Evolutionary conservation across 2,329 filamentous ascomycete genomes (phyloP), one percentile per base, ranked within the genome.

Genomic region (Claviceps humidiphila): DNA sequence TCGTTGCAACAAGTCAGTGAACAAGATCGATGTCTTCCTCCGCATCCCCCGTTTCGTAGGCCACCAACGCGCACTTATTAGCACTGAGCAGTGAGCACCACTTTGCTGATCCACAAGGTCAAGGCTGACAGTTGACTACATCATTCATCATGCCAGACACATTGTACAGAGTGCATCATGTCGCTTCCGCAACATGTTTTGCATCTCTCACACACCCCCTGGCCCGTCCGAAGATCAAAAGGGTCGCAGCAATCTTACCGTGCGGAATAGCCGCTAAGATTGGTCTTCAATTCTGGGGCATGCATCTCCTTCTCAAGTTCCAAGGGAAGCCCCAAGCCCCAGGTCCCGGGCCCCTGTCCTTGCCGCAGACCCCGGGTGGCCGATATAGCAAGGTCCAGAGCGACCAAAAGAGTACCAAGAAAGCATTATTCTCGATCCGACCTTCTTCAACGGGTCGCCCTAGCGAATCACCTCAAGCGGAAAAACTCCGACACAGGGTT

Each of bases 261-360:
- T 49, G 46, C 51, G 47, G 47, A 46, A 52, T 48, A 52, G 46
- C 51, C 51, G 47, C 51, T 47, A 42, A 17, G 26, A 50, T 39
- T 44, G 30, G 42, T 45, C 2, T 46, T 50, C 51, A 46, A 50
- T 46, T 44, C 34, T 38, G 51, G 47, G 41, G 46, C 51, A 40
- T 49, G 5, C 47, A n/a, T 43, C 41, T 26, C 43, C 43, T 42
- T 43, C 43, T 26, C 37, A n/a, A 30, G 17, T 51, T 24, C 48
- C 44, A 45, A 38, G n/a, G 17, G 22, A 47, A 38, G 34, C 16
- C 43, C 48, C 51, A 47, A 38, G 34, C 16, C 43, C 48, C 51
- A 38, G 40, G 34, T 48, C 41, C 42, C 51, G 22, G 20, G 17
- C 49, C 49, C 49, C 42, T 34, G 47, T 13, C 26, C 49, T 17